A percentile compares a stretch with the other conserved stretches of the same genome.
These are phyloP conservation scores for Gossypium lobatum DNA, from an alignment of 441 rosid species.

Conservation along the genomic window DNA sequence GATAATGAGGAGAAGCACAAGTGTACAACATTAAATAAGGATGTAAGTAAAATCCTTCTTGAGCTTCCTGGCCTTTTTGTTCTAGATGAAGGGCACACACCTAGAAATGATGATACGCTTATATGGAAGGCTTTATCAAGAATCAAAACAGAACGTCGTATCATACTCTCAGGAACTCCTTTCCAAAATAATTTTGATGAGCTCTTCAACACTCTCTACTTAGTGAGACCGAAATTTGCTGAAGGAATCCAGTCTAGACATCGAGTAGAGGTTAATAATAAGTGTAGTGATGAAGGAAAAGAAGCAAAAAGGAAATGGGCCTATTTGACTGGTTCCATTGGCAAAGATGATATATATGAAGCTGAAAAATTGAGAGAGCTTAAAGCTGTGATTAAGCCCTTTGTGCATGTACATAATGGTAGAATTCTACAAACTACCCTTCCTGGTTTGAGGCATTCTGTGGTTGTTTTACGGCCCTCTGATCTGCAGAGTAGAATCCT, in stretches of 20 bases:
- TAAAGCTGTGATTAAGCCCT: conserved; percentile 39
- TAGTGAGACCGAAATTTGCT: conserved; percentile 40
- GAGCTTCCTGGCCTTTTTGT: conserved; percentile 40
- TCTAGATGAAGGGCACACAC: conserved; percentile 65
- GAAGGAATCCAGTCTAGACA: conserved; percentile 12
- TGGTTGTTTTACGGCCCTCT: conserved; percentile 46
- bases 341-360: conserved; percentile 10
- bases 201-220: conserved; percentile 40
- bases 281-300: conserved; percentile 17
- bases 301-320: conserved; percentile 32
- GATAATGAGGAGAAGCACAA: neutral
- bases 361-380: conserved; percentile 23
- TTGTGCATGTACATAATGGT: conserved; percentile 72
- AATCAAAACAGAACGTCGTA: conserved; percentile 35
- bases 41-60: conserved; percentile 26
- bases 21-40: conserved; percentile 3
- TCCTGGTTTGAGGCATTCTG: conserved; percentile 57
- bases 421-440: conserved; percentile 47
- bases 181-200: conserved; percentile 64
- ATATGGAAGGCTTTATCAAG: conserved; percentile 41
- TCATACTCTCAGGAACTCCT: conserved; percentile 61
- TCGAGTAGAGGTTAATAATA: conserved; percentile 14
- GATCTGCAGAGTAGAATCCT: conserved; percentile 44
- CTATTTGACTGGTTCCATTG: conserved; percentile 31
- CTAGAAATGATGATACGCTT: conserved; percentile 38